These are phyloP conservation scores for Saccharomycopsis amapae DNA, from an alignment of 805 yeast species.

Conservation along the genomic window DNA sequence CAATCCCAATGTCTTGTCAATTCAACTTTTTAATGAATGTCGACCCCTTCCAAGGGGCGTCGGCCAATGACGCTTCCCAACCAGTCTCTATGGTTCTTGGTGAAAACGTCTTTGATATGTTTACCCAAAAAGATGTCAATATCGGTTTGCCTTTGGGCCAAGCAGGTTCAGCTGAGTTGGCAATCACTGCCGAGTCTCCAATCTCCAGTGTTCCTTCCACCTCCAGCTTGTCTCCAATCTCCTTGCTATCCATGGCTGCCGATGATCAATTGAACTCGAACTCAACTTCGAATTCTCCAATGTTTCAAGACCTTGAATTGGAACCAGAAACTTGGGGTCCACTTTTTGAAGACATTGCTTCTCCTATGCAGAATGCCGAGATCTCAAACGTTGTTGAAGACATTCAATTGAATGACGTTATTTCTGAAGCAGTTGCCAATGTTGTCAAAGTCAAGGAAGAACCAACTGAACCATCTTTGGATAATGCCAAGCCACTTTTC, in stretches of 20 bases:
- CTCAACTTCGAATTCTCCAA: conserved; percentile 44
- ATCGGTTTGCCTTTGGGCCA: conserved; percentile 26
- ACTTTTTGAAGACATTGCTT: conserved; percentile 37
- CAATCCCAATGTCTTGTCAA: conserved; percentile 18
- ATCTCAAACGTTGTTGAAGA: background rate
- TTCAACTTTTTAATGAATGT: conserved; percentile 13
- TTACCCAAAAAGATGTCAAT: conserved; percentile 13
- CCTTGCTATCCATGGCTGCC: conserved; percentile 45
- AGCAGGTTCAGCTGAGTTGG: conserved; percentile 24
- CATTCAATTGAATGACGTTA: background rate
- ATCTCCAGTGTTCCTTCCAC: conserved; percentile 26
- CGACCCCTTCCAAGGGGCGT: conserved; percentile 1
- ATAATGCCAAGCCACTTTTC: background rate
- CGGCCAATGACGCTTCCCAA: conserved; percentile 4
- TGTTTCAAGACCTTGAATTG: conserved; percentile 47
- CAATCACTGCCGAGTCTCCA: conserved; percentile 24
- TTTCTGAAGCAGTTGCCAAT: background rate
- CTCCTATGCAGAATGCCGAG: background rate
- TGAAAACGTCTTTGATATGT: conserved; percentile 20
- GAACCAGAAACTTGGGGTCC: conserved; percentile 53
- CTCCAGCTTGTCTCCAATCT: conserved; percentile 40
- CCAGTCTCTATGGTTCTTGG: conserved; percentile 20
- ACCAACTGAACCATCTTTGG: background rate
- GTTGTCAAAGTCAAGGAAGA: background rate
- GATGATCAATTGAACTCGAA: conserved; percentile 40